phyloP scores from a whole-genome alignment of 1,284 basidiomycete species.

The Paramarasmius palmivorus region DNA sequence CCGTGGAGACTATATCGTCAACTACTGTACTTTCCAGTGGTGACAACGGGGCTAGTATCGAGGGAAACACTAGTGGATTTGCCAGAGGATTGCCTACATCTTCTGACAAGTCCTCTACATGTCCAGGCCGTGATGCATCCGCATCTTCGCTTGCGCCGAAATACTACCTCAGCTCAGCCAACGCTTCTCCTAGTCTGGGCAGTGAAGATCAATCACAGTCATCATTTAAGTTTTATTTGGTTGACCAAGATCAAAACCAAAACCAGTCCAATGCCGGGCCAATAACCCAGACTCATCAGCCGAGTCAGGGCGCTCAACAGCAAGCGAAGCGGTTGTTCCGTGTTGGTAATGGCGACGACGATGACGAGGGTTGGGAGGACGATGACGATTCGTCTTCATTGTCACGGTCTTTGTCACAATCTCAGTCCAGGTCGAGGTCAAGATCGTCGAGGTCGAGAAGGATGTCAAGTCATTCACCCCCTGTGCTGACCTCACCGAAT shows the following conservation, averaged over 20 bases:
- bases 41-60: too few relatives aligned
- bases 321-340: not conserved
- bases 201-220: not conserved
- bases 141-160: not conserved
- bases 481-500: not conserved
- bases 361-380: conserved; percentile 1
- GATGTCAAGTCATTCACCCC: not conserved
- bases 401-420: not conserved
- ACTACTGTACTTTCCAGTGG: too few relatives aligned
- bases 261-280: not conserved
- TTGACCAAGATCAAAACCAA: too few relatives aligned
- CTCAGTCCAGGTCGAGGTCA: conserved; percentile 1
- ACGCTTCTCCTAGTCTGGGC: not conserved
- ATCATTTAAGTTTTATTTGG: not conserved
- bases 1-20: too few relatives aligned
- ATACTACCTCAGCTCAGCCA: conserved; percentile 2
- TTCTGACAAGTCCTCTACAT: not conserved
- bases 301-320: not conserved
- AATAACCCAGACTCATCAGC: not conserved
- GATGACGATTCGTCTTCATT: not conserved
- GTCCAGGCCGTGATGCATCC: not conserved
- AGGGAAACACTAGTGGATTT: too few relatives aligned
- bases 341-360: conserved; percentile 1
- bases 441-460: not conserved
- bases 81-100: not conserved